A percentile compares a stretch with the other conserved stretches of the same genome.
phyloP scores from a whole-genome alignment of 2,329 filamentous ascomycete genomes.

The Talaromyces sp. region DNA sequence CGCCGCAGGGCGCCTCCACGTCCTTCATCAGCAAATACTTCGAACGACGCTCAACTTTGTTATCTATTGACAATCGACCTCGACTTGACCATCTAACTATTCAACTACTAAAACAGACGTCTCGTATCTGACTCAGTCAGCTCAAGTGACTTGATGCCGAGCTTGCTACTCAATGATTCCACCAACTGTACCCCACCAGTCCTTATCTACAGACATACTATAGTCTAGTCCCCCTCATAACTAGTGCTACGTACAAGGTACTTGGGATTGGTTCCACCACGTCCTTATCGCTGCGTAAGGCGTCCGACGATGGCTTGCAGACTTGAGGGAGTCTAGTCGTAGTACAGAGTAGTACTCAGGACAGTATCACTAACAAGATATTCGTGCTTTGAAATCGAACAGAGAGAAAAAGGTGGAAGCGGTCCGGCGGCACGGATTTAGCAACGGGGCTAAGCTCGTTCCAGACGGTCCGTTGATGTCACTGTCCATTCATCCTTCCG shows the following conservation, averaged over 20 bases:
- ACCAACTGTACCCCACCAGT: background rate
- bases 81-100: background rate
- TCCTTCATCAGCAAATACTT: background rate
- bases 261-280: background rate
- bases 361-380: background rate
- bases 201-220: background rate
- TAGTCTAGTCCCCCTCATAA: background rate
- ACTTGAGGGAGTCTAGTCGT: background rate
- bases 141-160: background rate
- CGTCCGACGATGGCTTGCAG: background rate
- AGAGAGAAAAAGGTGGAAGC: background rate
- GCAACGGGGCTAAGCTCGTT: background rate
- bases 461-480: constrained; percentile 7
- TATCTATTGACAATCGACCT: background rate
- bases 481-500: constrained; percentile 2
- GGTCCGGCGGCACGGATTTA: background rate
- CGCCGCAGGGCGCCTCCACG: background rate
- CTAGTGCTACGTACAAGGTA: background rate
- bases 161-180: background rate
- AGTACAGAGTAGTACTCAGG: background rate
- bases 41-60: background rate
- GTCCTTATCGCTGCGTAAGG: background rate
- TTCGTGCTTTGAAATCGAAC: background rate
- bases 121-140: background rate
- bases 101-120: too few relatives aligned